A percentile compares a stretch with the other conserved stretches of the same genome.
Conservation (phyloP, 495 filamentous ascomycete genomes). For the Rostrohypoxylon terebratum region DNA sequence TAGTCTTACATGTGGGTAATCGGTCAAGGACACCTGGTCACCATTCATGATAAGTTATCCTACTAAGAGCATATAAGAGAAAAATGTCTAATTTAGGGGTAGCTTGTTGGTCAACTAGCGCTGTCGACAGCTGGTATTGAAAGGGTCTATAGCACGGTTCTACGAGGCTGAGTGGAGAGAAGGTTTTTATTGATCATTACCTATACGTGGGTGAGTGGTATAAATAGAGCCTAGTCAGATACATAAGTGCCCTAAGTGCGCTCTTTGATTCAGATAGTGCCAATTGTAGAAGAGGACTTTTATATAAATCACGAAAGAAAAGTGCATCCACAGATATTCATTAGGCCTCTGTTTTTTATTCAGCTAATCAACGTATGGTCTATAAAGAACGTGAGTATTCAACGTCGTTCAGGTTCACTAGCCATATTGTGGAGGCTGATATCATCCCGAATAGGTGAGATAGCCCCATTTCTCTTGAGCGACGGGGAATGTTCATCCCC, state of each 20-base stretch:
- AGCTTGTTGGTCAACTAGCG: neutral
- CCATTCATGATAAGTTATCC: too few species aligned
- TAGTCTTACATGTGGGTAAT: too few species aligned
- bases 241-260: too few species aligned
- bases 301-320: neutral
- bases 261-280: too few species aligned
- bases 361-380: constrained; percentile 6
- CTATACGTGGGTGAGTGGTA: neutral
- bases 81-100: too few species aligned
- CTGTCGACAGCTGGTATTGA: neutral
- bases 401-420: constrained; percentile 38
- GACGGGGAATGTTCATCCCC: constrained; percentile 21
- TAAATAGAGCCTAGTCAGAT: neutral
- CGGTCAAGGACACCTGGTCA: too few species aligned
- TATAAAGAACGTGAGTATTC: neutral
- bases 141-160: neutral
- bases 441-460: constrained; percentile 36
- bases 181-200: neutral
- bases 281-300: too few species aligned
- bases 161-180: neutral
- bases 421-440: constrained; percentile 42
- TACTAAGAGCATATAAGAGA: too few species aligned
- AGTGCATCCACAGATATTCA: neutral
- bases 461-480: constrained; percentile 18
- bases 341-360: constrained; percentile 7